These are phyloP conservation scores for Solanum hybrid DNA, from an alignment of 305 asterid species.

Conservation along the genomic window DNA sequence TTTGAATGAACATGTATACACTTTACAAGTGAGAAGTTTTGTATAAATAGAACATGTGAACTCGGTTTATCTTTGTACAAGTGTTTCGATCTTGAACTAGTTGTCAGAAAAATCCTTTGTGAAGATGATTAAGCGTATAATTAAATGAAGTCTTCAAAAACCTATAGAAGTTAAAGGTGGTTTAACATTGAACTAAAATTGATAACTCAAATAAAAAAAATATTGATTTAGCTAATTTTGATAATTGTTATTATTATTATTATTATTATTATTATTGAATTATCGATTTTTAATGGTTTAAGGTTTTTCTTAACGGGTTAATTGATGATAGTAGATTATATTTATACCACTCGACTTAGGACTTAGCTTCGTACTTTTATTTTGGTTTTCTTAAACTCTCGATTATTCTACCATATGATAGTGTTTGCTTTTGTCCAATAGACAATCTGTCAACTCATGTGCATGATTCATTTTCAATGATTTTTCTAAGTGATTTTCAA, in stretches of 20 bases:
- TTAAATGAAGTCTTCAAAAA: background rate
- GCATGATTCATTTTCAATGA: background rate
- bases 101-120: background rate
- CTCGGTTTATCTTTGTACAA: background rate
- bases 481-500: background rate
- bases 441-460: background rate
- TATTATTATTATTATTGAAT: too few relatives aligned
- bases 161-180: too few relatives aligned
- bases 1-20: too few relatives aligned
- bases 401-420: background rate
- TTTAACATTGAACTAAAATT: too few relatives aligned
- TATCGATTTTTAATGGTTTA: too few relatives aligned
- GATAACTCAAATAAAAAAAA: too few relatives aligned
- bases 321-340: background rate
- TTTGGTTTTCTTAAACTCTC: background rate
- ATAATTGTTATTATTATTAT: too few relatives aligned
- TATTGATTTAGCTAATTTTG: too few relatives aligned
- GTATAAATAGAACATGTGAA: background rate
- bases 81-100: background rate
- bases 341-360: background rate
- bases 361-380: background rate
- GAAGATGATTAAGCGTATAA: background rate
- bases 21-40: too few relatives aligned
- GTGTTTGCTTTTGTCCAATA: background rate
- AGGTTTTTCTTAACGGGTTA: background rate